Evolutionary conservation across 495 filamentous ascomycete species (phyloP).

Genomic region (Xylaria nigripes): DNA sequence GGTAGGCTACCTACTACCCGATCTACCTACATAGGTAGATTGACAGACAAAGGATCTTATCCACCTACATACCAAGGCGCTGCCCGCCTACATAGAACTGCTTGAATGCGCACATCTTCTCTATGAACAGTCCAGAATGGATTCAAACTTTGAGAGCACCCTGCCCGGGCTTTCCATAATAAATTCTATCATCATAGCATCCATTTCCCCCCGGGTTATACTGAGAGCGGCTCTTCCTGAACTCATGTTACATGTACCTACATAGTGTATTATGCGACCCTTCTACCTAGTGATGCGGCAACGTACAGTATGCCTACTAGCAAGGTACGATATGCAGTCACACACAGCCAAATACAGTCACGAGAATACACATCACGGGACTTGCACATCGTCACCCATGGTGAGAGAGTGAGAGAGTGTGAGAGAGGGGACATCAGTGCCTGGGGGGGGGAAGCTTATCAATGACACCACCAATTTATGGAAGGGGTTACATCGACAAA

Average conservation of each 20-base stretch:
- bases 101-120: not conserved
- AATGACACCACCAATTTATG: slow-evolving; percentile 9
- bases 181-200: not conserved
- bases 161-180: not conserved
- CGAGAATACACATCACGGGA: slow-evolving; percentile 23
- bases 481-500: slow-evolving; percentile 9
- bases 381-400: slow-evolving; percentile 15
- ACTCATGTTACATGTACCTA: not conserved
- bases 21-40: too few species aligned
- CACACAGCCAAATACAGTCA: slow-evolving; percentile 27
- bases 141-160: not conserved
- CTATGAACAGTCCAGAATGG: not conserved
- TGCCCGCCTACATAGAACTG: not conserved
- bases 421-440: slow-evolving; percentile 1
- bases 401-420: slow-evolving; percentile 8
- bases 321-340: slow-evolving; percentile 22
- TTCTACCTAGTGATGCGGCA: not conserved
- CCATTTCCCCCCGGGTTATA: not conserved
- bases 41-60: not conserved
- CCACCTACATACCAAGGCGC: too few species aligned
- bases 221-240: slow-evolving; percentile 8
- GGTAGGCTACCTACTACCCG: too few species aligned
- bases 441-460: slow-evolving; percentile 4
- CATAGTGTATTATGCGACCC: not conserved
- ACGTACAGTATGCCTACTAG: not conserved